A percentile compares a stretch with the other conserved stretches of the same genome.
phyloP scores from a whole-genome alignment of 176 grass and related monocot genomes.

The Chloris gayana region DNA sequence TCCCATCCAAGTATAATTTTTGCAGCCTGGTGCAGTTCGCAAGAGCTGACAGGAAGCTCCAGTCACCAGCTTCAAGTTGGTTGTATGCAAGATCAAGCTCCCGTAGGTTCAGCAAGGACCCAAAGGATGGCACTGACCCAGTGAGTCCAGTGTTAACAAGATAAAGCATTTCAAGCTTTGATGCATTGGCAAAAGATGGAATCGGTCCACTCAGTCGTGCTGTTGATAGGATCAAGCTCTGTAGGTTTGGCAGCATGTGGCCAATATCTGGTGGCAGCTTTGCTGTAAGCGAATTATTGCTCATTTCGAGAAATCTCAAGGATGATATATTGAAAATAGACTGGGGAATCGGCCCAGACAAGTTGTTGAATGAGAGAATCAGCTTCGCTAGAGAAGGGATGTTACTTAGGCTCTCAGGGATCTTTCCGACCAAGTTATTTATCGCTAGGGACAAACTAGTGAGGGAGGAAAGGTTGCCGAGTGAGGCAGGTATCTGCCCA shows the following conservation, averaged over 20 bases:
- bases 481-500: conserved; percentile 47
- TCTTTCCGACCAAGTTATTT: conserved; percentile 46
- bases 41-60: conserved; percentile 47
- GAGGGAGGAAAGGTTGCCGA: conserved; percentile 50
- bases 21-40: conserved; percentile 40
- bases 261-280: conserved; percentile 48
- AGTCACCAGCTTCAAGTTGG: conserved; percentile 41
- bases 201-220: conserved; percentile 33
- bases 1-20: conserved; percentile 31
- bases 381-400: conserved; percentile 11
- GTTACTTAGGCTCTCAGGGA: conserved; percentile 48
- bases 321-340: conserved; percentile 53
- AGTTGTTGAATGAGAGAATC: conserved; percentile 39
- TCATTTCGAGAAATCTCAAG: conserved; percentile 39
- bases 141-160: conserved; percentile 31
- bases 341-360: conserved; percentile 20
- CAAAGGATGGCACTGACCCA: conserved; percentile 38
- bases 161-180: conserved; percentile 36
- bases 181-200: conserved; percentile 45
- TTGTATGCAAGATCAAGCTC: conserved; percentile 35
- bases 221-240: conserved; percentile 18
- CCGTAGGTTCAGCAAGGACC: conserved; percentile 25
- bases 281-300: conserved; percentile 37
- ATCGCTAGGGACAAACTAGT: conserved; percentile 18
- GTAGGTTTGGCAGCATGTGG: conserved; percentile 42